Base-by-base conservation (phyloP, 352 stramenopile species). In the Phytopythium delawarense region DNA sequence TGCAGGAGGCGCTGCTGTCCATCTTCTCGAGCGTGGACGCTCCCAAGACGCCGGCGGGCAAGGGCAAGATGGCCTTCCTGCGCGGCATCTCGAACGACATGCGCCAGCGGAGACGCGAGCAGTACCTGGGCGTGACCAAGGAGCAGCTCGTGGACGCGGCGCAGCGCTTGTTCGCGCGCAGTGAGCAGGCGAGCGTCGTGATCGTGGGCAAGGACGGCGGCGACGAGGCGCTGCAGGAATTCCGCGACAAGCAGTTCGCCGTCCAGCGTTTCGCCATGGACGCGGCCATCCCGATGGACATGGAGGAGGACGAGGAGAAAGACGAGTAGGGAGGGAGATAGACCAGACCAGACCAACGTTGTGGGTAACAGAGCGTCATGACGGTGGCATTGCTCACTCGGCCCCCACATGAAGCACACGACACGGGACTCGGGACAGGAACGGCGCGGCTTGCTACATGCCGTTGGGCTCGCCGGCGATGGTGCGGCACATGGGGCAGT, bases 401-500 rank as follows among this genome's bases (percentile, higher is more conserved):
- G 28, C 21, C 5, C 42, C 6, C 20, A 49, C 20, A 16, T n/a
- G 40, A 21, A 45, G 16, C 12, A 21, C 40, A 20, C 35, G 35
- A 15, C 35, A 40, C 9, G 5, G 16, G 35, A 32, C 28, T 32
- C 4, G 35, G 7, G 35, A 40, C 35, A 16, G 8, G 35, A 12
- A 39, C 2, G 15, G 37, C 37, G 1, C 12, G 37, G 0, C 20
- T 12, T 3, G 16, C 9, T 49, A 49, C 42, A 25, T 49, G 50
- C 28, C 50, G 50, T 40, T 30, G 4, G 30, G 50, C 61, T 76
- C 55, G 28, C 86, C 86, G 12, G 84, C 86, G 53, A 94, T 92
- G 11, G 83, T 88, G 42, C 86, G 81, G 68, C 86, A 94, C 84
- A 94, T 94, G 62, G 86, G 86, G 78, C 86, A 94, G 68, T 94